Evolutionary conservation across 768 basidiomycete genomes (phyloP).

Genomic region (Russula griseocarnosa): DNA sequence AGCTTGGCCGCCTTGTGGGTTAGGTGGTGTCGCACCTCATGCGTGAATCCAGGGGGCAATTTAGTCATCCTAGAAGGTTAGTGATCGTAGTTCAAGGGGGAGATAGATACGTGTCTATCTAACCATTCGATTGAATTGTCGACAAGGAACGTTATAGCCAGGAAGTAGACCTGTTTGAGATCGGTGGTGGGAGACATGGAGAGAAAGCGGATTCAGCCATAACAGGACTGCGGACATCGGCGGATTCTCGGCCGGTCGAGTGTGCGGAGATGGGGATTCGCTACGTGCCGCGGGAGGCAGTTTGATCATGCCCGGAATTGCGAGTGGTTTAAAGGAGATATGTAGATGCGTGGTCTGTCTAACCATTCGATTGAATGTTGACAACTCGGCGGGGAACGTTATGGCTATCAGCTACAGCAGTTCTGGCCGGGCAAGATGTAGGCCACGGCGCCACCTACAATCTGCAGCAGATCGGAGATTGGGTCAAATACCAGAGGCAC

Average conservation of each 20-base stretch:
- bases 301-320: too few relatives aligned
- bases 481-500: neutral
- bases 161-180: constrained; percentile 22
- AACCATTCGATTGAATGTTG: too few relatives aligned
- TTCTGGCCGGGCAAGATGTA: constrained; percentile 77
- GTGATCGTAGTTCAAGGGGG: neutral
- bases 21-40: constrained; percentile 66
- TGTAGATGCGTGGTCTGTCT: too few relatives aligned
- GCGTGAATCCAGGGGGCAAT: constrained; percentile 71
- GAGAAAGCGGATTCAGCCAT: neutral
- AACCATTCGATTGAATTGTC: constrained; percentile 42
- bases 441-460: constrained; percentile 52
- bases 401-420: constrained; percentile 44
- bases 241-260: too few relatives aligned
- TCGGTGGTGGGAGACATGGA: neutral
- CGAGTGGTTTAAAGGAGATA: too few relatives aligned
- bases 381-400: too few relatives aligned
- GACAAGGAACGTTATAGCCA: constrained; percentile 34
- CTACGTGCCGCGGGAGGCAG: too few relatives aligned
- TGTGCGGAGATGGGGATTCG: too few relatives aligned
- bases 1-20: constrained; percentile 43
- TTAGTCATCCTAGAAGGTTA: constrained; percentile 60
- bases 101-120: neutral
- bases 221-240: too few relatives aligned
- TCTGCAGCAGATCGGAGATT: constrained; percentile 37